phyloP scores from a whole-genome alignment of 495 filamentous ascomycete genomes.

The Xylaria sp. region DNA sequence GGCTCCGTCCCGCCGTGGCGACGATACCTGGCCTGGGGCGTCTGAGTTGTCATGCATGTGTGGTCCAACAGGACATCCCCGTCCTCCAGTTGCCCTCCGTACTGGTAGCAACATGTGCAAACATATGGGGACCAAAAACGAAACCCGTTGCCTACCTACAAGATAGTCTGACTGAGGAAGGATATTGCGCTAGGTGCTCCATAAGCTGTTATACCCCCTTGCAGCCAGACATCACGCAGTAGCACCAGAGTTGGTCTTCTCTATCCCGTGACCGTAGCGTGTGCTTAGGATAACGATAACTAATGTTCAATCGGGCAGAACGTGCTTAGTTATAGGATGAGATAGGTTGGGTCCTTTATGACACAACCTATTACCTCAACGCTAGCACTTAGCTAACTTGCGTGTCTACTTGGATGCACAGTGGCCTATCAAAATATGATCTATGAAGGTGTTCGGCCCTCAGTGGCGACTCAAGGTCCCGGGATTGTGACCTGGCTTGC shows the following conservation, averaged over 20 bases:
- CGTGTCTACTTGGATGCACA: not conserved
- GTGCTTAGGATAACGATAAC: not conserved
- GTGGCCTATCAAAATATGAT: not conserved
- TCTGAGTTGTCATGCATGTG: conserved; percentile 23
- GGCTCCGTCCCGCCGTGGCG: not conserved
- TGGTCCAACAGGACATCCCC: not conserved
- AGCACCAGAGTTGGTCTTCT: not conserved
- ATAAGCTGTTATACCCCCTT: not conserved
- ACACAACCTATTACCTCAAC: not conserved
- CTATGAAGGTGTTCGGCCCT: not conserved
- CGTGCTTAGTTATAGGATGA: not conserved
- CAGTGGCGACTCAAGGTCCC: not conserved
- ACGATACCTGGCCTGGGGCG: not conserved
- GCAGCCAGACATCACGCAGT: not conserved
- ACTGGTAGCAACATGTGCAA: not conserved
- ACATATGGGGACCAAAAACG: not conserved
- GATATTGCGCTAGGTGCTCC: not conserved
- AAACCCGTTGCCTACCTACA: not conserved
- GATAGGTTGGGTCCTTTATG: not conserved
- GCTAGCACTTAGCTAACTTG: not conserved
- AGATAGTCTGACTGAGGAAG: not conserved
- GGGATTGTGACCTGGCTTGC: not conserved
- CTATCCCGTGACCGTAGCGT: not conserved
- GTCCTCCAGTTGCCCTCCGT: not conserved
- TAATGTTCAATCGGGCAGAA: not conserved